These are phyloP conservation scores for Fusarium buharicum DNA, from an alignment of 2,329 filamentous ascomycete genomes.

Conservation along the genomic window DNA sequence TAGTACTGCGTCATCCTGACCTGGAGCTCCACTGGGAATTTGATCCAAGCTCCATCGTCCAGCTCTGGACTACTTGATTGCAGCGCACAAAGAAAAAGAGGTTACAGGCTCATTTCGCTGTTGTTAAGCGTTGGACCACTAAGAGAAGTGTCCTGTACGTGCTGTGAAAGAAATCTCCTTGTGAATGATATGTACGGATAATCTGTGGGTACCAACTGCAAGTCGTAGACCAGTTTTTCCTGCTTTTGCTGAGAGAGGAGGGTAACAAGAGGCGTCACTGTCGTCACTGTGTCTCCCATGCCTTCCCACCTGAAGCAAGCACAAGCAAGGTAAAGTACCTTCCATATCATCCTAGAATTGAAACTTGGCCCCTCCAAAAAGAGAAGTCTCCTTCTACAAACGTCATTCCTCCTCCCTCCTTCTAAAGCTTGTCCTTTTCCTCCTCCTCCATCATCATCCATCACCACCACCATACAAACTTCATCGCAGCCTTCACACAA, in stretches of 20 bases:
- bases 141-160: neutral
- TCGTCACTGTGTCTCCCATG: slow-evolving; percentile 33
- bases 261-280: slow-evolving; percentile 31
- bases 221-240: slow-evolving; percentile 20
- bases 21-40: slow-evolving; percentile 36
- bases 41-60: slow-evolving; percentile 37
- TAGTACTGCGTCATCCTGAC: slow-evolving; percentile 35
- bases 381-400: slow-evolving; percentile 29
- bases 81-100: slow-evolving; percentile 12
- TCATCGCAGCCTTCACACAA: neutral
- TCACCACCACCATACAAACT: slow-evolving; percentile 18
- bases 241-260: slow-evolving; percentile 3
- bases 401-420: slow-evolving; percentile 29
- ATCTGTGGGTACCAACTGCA: slow-evolving; percentile 3
- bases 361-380: slow-evolving; percentile 36
- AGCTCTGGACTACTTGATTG: slow-evolving; percentile 9
- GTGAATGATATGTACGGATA: slow-evolving; percentile 3
- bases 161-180: slow-evolving; percentile 2
- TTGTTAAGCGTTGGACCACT: slow-evolving; percentile 22
- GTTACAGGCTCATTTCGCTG: slow-evolving; percentile 10
- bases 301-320: slow-evolving; percentile 15
- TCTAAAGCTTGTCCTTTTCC: neutral
- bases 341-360: slow-evolving; percentile 1
- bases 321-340: slow-evolving; percentile 2
- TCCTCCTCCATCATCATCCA: slow-evolving; percentile 21